Conservation (phyloP, 257 asterid species). For the Apocynum venetum region DNA sequence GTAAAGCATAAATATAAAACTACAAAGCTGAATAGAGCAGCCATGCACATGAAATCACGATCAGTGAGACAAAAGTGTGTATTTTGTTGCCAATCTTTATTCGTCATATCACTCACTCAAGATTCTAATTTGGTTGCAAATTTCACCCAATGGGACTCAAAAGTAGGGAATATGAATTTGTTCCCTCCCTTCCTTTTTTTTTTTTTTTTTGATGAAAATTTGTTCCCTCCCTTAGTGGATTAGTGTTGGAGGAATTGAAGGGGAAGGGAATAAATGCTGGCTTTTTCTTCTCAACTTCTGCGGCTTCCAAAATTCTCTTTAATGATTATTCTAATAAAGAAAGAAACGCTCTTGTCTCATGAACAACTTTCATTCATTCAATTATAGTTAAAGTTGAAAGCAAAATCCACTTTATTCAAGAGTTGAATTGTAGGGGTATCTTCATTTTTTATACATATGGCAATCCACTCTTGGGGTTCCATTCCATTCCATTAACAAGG, state of each 20-base stretch:
- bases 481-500: not conserved
- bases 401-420: slow-evolving; percentile 11
- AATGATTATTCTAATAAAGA: not conserved
- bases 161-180: slow-evolving; percentile 19
- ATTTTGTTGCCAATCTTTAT: not conserved
- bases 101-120: not conserved
- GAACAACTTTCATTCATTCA: not conserved
- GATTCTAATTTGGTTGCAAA: not conserved
- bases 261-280: slow-evolving; percentile 16
- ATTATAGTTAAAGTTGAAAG: not conserved
- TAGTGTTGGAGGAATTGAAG: not conserved
- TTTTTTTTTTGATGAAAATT: not conserved
- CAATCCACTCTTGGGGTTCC: not conserved
- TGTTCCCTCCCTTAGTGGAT: slow-evolving; percentile 14
- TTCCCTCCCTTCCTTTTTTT: not conserved
- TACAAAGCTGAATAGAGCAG: not conserved
- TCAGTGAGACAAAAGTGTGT: not conserved
- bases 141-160: not conserved
- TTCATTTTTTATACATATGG: not conserved
- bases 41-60: not conserved
- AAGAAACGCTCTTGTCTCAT: not conserved
- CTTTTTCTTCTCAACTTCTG: slow-evolving; percentile 11
- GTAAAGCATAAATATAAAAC: too few species aligned
- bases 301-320: slow-evolving; percentile 6
- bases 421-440: not conserved